phyloP scores from a whole-genome alignment of 140 eudicot species.

The Stevia rebaudiana region DNA sequence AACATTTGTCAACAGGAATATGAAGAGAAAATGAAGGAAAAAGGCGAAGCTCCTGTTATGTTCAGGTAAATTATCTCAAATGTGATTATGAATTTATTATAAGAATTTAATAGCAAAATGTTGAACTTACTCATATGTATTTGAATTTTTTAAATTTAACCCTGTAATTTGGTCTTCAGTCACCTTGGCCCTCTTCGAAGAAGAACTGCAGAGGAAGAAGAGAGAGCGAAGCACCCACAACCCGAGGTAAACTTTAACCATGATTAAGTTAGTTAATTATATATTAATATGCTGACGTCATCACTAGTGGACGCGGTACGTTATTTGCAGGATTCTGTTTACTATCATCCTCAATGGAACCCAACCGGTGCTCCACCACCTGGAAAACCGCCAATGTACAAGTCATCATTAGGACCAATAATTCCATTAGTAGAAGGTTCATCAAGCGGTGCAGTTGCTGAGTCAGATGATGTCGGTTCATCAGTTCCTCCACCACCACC shows the following conservation, averaged over 20 bases:
- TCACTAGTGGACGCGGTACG: slow-evolving; percentile 8
- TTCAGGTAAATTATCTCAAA: slow-evolving; percentile 53
- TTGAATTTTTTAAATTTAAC: neutral
- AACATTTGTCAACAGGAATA: slow-evolving; percentile 54
- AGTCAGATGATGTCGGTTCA: slow-evolving; percentile 53
- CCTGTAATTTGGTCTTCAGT: slow-evolving; percentile 41
- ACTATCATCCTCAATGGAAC: slow-evolving; percentile 87
- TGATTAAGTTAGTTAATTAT: neutral
- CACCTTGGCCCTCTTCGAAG: slow-evolving; percentile 82
- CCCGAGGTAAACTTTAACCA: slow-evolving; percentile 66
- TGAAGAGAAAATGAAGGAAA: slow-evolving; percentile 90
- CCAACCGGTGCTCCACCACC: slow-evolving; percentile 99
- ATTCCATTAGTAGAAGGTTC: slow-evolving; percentile 69
- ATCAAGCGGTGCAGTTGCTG: slow-evolving; percentile 60
- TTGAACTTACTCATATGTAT: neutral
- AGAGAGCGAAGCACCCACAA: slow-evolving; percentile 67
- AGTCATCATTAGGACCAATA: slow-evolving; percentile 83
- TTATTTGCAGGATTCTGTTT: slow-evolving; percentile 77
- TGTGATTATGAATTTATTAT: neutral
- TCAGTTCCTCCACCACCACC: slow-evolving; percentile 79
- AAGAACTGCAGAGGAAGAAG: slow-evolving; percentile 83
- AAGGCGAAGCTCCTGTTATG: slow-evolving; percentile 96
- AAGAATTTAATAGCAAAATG: slow-evolving; percentile 7
- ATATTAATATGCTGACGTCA: neutral
- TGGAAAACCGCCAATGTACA: slow-evolving; percentile 96